Conservation (phyloP, 2,329 filamentous ascomycete species). For the Sporothrix dimorphospora region DNA sequence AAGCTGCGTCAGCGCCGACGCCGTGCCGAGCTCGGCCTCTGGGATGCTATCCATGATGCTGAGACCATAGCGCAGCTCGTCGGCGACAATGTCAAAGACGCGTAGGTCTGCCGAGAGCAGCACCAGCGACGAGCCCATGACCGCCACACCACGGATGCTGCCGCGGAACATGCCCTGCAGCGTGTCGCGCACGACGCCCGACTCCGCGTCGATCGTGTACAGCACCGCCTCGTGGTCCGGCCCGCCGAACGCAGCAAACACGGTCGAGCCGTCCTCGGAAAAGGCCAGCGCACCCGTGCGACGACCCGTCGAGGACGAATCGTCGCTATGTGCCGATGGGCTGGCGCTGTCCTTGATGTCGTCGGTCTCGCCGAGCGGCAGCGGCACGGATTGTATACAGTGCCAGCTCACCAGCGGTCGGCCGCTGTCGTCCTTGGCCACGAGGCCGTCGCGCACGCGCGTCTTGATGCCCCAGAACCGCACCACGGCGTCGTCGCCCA, state of each 20-base stretch:
- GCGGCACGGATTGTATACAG: slow-evolving; percentile 62
- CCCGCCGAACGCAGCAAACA: slow-evolving; percentile 68
- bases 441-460: slow-evolving; percentile 68
- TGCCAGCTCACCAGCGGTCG: slow-evolving; percentile 73
- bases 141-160: slow-evolving; percentile 67
- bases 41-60: slow-evolving; percentile 53
- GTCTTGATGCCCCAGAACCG: slow-evolving; percentile 80
- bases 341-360: not conserved
- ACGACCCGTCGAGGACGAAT: too few relatives aligned
- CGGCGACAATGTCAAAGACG: slow-evolving; percentile 83
- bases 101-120: slow-evolving; percentile 72
- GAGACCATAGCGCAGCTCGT: slow-evolving; percentile 71
- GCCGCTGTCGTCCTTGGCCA: slow-evolving; percentile 59
- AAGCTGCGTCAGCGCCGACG: slow-evolving; percentile 61
- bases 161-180: slow-evolving; percentile 70
- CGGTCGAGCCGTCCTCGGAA: slow-evolving; percentile 80
- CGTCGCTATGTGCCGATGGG: slow-evolving; percentile 38
- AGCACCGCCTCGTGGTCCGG: slow-evolving; percentile 63
- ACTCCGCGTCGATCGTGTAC: slow-evolving; percentile 74
- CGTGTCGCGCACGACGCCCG: slow-evolving; percentile 67
- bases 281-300: slow-evolving; percentile 71
- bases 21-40: slow-evolving; percentile 31
- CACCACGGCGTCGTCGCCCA: slow-evolving; percentile 78
- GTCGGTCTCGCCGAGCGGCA: slow-evolving; percentile 38
- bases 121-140: slow-evolving; percentile 74